phyloP scores from a whole-genome alignment of 2,329 filamentous ascomycete genomes.

The Rasamsonia emersonii region DNA sequence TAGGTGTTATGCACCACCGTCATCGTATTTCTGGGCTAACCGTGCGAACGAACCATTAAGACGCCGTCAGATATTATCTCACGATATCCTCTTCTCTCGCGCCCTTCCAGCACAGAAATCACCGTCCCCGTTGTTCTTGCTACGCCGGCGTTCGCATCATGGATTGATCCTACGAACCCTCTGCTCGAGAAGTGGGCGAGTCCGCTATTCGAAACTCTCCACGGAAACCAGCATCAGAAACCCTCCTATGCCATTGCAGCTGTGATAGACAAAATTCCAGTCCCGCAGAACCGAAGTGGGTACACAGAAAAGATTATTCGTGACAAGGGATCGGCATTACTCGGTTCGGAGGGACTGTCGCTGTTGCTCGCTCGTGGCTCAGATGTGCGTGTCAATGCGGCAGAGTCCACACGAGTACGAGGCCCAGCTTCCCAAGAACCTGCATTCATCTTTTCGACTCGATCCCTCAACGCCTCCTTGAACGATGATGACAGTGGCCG shows the following conservation, averaged over 20 bases:
- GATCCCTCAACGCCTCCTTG: constrained; percentile 4
- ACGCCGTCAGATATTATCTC: not conserved
- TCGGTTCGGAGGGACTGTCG: constrained; percentile 27
- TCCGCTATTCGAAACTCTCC: constrained; percentile 13
- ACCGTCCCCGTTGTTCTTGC: constrained; percentile 27
- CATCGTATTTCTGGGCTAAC: too few species aligned
- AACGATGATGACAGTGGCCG: not conserved
- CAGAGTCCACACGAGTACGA: constrained; percentile 19
- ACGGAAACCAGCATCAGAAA: constrained; percentile 9
- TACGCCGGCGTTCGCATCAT: constrained; percentile 30
- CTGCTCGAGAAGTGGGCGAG: constrained; percentile 25
- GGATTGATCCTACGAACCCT: constrained; percentile 22
- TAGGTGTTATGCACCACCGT: not conserved
- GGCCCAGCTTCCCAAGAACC: constrained; percentile 23
- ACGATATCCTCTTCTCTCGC: constrained; percentile 12
- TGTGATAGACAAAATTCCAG: constrained; percentile 29
- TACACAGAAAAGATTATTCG: not conserved
- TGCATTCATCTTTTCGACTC: constrained; percentile 22
- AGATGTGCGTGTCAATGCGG: constrained; percentile 22
- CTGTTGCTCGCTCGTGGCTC: constrained; percentile 19
- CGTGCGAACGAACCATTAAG: too few species aligned
- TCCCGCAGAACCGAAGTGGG: constrained; percentile 4
- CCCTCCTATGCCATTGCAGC: constrained; percentile 24
- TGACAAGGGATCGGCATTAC: not conserved
- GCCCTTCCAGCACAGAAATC: constrained; percentile 9